Evolutionary conservation across 495 filamentous ascomycete genomes (phyloP), one percentile per base, ranked within the genome.

Genomic region (Alectoria sarmentosa): DNA sequence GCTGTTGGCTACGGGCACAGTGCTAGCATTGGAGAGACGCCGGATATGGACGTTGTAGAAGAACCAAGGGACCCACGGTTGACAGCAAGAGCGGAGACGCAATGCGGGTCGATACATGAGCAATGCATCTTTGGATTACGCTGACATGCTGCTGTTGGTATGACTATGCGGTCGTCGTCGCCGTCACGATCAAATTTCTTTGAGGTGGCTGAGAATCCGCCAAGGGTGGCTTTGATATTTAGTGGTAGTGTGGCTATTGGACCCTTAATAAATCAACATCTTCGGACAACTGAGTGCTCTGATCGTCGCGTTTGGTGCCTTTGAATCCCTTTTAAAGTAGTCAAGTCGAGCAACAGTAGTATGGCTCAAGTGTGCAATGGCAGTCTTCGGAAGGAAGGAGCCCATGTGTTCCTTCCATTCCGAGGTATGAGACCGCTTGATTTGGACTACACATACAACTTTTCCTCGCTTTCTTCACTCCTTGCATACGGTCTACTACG

Each of bases 71-170:
- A 41, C 21, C 11, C 14, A 48, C 14, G 28, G 14, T 13, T 26
- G 55, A 48, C 30, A 56, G 52, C 62, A 48, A 44, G 41, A 55
- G 39, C 39, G 41, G 28, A 57, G 13, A 36, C 54, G 62, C 44
- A 37, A 6, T 23, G 54, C 42, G 30, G 52, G 41, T 37, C 10
- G 52, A 64, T 58, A 30, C 62, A 64, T 64, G 62, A 58, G 62
- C 62, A 37, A 64, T 21, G 28, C 62, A 64, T 64, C 14, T 34
- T 64, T 32, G 26, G 39, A 42, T n/a, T 58, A 41, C n/a, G 41
- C 54, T 58, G 54, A 41, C 62, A 64, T 64, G 30, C 42, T 58
- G 36, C 28, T 26, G 26, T 46, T 58, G 38, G 3, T 26, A 21
- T 15, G n/a, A 9, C 8, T n/a, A 23, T 17, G 14, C 19, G 4